Evolutionary conservation across 139 green algal genomes (phyloP), one percentile per base, ranked within the genome.

Genomic region (Asterochloris erici): DNA sequence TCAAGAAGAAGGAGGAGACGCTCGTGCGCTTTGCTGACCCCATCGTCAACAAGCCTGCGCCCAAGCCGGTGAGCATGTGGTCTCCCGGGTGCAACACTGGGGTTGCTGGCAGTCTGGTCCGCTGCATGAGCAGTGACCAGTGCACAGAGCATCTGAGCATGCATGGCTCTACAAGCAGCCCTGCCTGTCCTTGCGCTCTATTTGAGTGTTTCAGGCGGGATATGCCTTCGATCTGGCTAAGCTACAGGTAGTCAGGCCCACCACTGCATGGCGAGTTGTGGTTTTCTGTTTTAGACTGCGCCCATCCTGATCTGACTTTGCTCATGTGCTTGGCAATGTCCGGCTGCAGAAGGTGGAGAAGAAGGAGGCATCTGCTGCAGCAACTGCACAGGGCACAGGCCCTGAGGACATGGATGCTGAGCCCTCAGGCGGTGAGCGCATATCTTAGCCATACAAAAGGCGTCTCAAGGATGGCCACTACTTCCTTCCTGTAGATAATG

Each of bases 1-100:
- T 98, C 79, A 84, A 84, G 54, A 98, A 98, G 90, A 98, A 97
- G 91, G 81, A 79, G 68, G 96, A 95, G n/a, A 92, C 89, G 26
- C 82, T 99, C 13, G 84, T 90, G 19, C 88, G 92, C 12, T 86
- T 96, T 77, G 92, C 85, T 81, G 88, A 93, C 82, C 95, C 97
- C 69, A 97, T 99, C 84, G 87, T 98, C 81, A 91, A 77, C 74
- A 96, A 97, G 89, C 94, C 96, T 11, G 85, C 91, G 47, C 91
- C 92, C 76, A 80, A 70, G 60, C 70, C 70, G 14, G 68, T 70
- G 76, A 62, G 68, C 66, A 71, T 21, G 17, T 71, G 66, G 19
- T 26, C 2, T 71, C 2, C 19, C 10, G 66, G 66, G 1, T 71
- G 66, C 66, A 54, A 6, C 6, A 6, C 6, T 54, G 38, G 38